Evolutionary conservation across 78 protist genomes (phyloP), one percentile per base, ranked within the genome.

Genomic region (Monosiga brevicollis): DNA sequence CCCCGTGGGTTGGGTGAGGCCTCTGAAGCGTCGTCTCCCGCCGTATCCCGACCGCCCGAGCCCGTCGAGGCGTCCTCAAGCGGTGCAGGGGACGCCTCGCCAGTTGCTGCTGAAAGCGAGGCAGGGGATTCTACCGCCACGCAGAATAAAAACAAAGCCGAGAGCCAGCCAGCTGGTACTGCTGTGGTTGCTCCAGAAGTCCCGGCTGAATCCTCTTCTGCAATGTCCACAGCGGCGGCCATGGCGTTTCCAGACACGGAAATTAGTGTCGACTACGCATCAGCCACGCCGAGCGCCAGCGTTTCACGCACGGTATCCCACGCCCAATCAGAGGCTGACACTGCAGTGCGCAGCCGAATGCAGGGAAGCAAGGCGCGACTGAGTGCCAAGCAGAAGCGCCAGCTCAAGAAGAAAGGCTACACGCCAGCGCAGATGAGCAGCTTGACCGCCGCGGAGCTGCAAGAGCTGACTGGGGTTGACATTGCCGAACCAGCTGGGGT

Each of bases 131-230:
- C n/a, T n/a, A n/a, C n/a, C 71, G 84, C 42, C 32, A 39, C 34
- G 6, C 76, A 41, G 22, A 42, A 34, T 24, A 72, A 78, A 22
- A 37, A 42, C 35, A 62, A 76, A 38, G 86, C 1, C 70, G 91
- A 35, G 73, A 74, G 40, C 0, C 43, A 54, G 37, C 83, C 72
- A 15, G 88, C 3, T 10, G 86, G 49, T 23, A 78, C 22, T 79
- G 49, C 89, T 15, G 87, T 41, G 82, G 84, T 77, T 1, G 89
- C 74, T 2, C 71, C 78, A 76, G 54, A 76, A 79, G 55, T 1
- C 32, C 41, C 32, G 37, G 81, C 25, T 29, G 76, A 72, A 3
- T 23, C 62, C n/a, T 76, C 2, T 15, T 49, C 1, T 0, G 78
- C 20, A 23, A 37, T 72, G 43, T 32, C 1, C 35, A 36, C 49